A percentile compares a stretch with the other conserved stretches of the same genome.
phyloP scores from a whole-genome alignment of 2,329 filamentous ascomycete genomes.

The Microdochium trichocladiopsis region DNA sequence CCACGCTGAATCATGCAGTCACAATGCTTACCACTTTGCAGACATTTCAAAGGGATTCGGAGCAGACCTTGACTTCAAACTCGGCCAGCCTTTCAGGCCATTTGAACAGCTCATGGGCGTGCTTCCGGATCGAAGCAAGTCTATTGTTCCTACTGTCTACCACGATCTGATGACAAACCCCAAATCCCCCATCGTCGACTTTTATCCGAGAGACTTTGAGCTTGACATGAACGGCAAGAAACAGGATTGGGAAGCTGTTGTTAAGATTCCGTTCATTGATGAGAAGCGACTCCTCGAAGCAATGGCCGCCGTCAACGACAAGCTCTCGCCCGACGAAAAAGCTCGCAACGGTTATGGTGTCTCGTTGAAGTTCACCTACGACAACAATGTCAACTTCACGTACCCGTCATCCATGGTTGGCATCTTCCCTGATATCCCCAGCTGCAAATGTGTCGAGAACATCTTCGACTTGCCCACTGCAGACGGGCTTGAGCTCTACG shows the following conservation, averaged over 20 bases:
- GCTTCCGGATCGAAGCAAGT: slow-evolving; percentile 92
- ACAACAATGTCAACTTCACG: slow-evolving; percentile 65
- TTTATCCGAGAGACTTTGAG: slow-evolving; percentile 94
- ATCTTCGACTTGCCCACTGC: slow-evolving; percentile 91
- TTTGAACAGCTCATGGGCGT: slow-evolving; percentile 99
- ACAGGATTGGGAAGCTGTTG: slow-evolving; percentile 98
- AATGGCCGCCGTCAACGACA: slow-evolving; percentile 76
- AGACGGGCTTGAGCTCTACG: slow-evolving; percentile 79
- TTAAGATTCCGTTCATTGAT: slow-evolving; percentile 98
- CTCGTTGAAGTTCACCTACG: slow-evolving; percentile 86
- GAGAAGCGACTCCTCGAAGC: slow-evolving; percentile 77
- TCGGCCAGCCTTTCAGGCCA: slow-evolving; percentile 90
- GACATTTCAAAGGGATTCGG: slow-evolving; percentile 85
- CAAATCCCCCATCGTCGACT: slow-evolving; percentile 91
- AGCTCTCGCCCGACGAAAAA: slow-evolving; percentile 73
- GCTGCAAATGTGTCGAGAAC: slow-evolving; percentile 91
- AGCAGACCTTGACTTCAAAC: slow-evolving; percentile 83
- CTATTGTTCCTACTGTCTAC: slow-evolving; percentile 82
- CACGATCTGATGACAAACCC: slow-evolving; percentile 88
- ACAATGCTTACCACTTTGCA: slow-evolving; percentile 20
- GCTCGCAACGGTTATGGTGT: slow-evolving; percentile 86
- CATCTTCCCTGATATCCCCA: slow-evolving; percentile 79
- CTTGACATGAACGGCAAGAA: slow-evolving; percentile 99
- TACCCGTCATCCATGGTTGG: slow-evolving; percentile 87
- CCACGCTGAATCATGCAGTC: neutral